Evolutionary conservation across 2,329 filamentous ascomycete genomes (phyloP).

Genomic region (Cladobotryum mycophilum): DNA sequence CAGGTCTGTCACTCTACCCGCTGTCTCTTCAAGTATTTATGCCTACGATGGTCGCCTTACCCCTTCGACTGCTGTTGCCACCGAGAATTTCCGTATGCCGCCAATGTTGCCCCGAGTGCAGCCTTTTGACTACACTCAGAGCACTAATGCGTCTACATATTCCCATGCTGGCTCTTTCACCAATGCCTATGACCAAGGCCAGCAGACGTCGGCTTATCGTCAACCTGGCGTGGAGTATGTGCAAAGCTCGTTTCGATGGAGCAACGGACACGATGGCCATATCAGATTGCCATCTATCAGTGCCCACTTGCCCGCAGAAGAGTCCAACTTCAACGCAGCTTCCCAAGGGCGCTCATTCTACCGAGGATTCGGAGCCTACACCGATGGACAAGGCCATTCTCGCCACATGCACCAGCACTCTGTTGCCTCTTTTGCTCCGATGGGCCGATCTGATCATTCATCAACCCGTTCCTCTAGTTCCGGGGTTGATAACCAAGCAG

Average conservation of each 20-base stretch:
- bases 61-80: not conserved
- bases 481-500: conserved; percentile 9
- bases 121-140: conserved; percentile 14
- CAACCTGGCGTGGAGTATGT: not conserved
- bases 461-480: conserved; percentile 17
- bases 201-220: not conserved
- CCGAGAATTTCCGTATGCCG: conserved; percentile 5
- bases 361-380: not conserved
- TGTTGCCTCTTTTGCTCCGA: conserved; percentile 16
- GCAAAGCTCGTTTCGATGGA: not conserved
- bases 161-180: not conserved
- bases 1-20: not conserved
- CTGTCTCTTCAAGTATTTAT: conserved; percentile 5
- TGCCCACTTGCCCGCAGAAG: conserved; percentile 14
- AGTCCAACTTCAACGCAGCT: not conserved
- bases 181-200: not conserved
- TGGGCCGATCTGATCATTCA: conserved; percentile 9
- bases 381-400: not conserved
- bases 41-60: conserved; percentile 1
- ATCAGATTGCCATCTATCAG: conserved; percentile 21
- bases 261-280: conserved; percentile 4
- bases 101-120: conserved; percentile 19
- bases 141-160: not conserved
- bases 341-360: not conserved
- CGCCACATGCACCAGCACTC: conserved; percentile 20